Conservation (phyloP, 1,284 basidiomycete species). For the Ceratobasidium sp. region DNA sequence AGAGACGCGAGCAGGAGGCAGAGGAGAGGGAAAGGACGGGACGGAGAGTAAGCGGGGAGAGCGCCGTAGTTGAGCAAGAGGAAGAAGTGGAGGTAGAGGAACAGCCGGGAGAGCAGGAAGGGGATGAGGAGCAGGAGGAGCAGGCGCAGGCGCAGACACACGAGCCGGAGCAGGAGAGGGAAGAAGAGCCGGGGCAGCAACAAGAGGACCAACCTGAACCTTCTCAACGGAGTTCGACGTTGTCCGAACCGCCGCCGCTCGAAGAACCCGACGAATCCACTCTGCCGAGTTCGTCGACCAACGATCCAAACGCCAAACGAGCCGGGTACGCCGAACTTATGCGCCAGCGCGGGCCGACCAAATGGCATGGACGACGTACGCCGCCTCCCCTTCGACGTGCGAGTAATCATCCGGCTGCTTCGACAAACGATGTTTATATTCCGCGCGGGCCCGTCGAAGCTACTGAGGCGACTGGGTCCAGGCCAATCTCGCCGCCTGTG, state of each 20-base stretch:
- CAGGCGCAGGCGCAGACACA: no score
- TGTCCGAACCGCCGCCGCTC: background rate
- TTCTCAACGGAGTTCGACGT: background rate
- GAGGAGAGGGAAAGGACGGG: no score
- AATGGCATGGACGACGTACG: constrained; percentile 11
- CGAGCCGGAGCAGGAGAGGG: background rate
- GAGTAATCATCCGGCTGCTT: background rate
- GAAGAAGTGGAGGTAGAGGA: no score
- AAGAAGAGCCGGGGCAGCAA: background rate
- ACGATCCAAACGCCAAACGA: background rate
- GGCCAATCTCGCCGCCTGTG: background rate
- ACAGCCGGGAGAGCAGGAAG: background rate
- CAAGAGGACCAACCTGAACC: background rate
- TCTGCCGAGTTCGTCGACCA: background rate
- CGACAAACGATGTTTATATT: background rate
- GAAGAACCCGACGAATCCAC: no score
- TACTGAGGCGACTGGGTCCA: background rate
- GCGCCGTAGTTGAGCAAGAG: no score
- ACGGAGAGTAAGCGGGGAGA: no score
- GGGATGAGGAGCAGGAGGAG: background rate
- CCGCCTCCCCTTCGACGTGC: constrained; percentile 6
- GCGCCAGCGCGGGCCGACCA: constrained; percentile 16
- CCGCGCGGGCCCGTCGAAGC: constrained; percentile 4
- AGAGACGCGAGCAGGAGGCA: background rate
- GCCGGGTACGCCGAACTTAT: background rate